Evolutionary conservation across 2,329 filamentous ascomycete genomes (phyloP).

Genomic region (Colletotrichum tropicale): DNA sequence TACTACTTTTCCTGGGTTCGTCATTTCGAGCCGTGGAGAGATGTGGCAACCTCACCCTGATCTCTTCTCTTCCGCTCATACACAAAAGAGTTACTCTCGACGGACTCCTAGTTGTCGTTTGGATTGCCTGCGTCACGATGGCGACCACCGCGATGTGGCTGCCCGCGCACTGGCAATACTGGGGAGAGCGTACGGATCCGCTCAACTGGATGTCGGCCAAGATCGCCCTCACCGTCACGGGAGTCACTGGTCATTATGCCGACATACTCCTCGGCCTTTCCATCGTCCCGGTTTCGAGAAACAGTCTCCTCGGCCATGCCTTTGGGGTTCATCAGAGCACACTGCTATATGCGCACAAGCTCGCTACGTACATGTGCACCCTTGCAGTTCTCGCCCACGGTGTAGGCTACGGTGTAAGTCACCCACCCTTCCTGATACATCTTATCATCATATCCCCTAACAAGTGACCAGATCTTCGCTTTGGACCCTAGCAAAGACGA

Average conservation of each 20-base stretch:
- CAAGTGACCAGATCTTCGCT: neutral
- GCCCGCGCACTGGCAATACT: neutral
- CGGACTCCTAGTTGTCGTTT: neutral
- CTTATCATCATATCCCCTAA: neutral
- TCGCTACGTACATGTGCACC: neutral
- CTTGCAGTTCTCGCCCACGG: constrained; percentile 5
- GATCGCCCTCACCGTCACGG: constrained; percentile 9
- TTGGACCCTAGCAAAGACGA: neutral
- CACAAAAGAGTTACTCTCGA: constrained; percentile 2
- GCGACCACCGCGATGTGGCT: constrained; percentile 13
- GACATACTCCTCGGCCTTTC: constrained; percentile 17
- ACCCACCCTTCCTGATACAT: accelerated
- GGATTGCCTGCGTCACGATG: constrained; percentile 5
- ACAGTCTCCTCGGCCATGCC: constrained; percentile 14
- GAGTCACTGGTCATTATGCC: constrained; percentile 18
- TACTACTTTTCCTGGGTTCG: neutral
- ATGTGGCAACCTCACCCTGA: neutral
- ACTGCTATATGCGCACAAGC: constrained; percentile 17
- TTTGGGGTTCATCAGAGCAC: constrained; percentile 20
- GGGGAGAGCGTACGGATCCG: constrained; percentile 5
- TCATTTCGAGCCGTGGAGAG: neutral
- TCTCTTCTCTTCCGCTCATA: neutral
- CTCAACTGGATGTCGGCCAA: constrained; percentile 14
- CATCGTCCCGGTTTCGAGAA: constrained; percentile 18
- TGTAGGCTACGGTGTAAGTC: constrained; percentile 15